Evolutionary conservation across 108 stramenopile species (phyloP).

Genomic region (Nitzschia inconspicua): DNA sequence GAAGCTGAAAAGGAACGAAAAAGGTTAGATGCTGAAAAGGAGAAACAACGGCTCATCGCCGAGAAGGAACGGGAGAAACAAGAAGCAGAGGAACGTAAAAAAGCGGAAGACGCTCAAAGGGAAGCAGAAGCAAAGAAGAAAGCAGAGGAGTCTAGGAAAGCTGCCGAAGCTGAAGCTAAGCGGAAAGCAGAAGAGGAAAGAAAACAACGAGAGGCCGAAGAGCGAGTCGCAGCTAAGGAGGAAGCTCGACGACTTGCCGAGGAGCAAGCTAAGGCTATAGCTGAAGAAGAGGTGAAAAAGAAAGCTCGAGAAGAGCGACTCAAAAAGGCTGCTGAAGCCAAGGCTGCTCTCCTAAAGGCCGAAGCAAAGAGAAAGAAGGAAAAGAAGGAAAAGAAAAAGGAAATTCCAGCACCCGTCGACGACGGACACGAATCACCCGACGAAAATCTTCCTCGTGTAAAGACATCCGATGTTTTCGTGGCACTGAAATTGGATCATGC

Average conservation of each 20-base stretch:
- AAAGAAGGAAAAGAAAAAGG: slow-evolving; percentile 2
- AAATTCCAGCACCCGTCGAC: not conserved
- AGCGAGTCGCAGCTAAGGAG: not conserved
- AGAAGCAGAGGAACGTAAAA: not conserved
- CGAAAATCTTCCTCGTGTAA: not conserved
- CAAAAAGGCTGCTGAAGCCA: not conserved
- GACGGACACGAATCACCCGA: not conserved
- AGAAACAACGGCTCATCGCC: no score
- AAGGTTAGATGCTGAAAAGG: no score
- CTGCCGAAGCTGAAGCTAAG: not conserved
- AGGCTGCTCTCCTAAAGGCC: no score
- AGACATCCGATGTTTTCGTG: slow-evolving; percentile 10
- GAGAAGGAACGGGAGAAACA: slow-evolving; percentile 8
- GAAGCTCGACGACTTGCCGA: no score
- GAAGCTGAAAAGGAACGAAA: no score
- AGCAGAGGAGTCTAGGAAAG: not conserved
- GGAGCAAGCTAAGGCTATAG: not conserved
- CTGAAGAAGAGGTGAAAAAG: not conserved
- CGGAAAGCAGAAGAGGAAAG: not conserved
- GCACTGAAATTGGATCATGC: slow-evolving; percentile 4
- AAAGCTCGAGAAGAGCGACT: not conserved
- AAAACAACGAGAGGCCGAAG: not conserved
- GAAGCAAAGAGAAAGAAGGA: no score
- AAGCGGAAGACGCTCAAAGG: not conserved
- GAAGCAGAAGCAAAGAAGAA: not conserved